phyloP scores from a whole-genome alignment of 768 basidiomycete genomes.

The Mycena leptocephala region DNA sequence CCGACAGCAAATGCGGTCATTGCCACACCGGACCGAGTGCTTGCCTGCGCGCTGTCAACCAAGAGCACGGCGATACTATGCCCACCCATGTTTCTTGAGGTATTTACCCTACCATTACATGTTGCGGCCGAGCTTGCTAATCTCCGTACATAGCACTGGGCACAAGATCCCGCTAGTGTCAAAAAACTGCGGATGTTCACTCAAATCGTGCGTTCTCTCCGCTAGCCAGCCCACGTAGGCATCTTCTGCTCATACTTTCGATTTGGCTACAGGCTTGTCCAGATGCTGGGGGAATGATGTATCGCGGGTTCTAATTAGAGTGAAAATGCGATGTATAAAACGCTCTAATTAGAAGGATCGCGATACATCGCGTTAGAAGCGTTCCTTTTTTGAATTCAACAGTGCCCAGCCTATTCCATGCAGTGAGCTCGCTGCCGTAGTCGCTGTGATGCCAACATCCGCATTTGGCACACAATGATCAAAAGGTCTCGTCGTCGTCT shows the following conservation, averaged over 20 bases:
- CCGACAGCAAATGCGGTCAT: conserved; percentile 16
- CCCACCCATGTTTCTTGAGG: conserved; percentile 22
- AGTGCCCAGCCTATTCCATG: too few species aligned
- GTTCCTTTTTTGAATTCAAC: too few species aligned
- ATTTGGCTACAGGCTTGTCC: conserved; percentile 31
- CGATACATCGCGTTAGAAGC: too few species aligned
- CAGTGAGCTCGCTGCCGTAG: too few species aligned
- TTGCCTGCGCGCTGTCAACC: not conserved
- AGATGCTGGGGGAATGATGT: too few species aligned
- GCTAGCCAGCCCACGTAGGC: not conserved
- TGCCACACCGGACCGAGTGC: conserved; percentile 9
- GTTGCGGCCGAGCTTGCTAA: not conserved
- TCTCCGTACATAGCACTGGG: conserved; percentile 1
- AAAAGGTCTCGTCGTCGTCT: too few species aligned
- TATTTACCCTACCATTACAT: not conserved
- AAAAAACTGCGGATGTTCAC: conserved; percentile 4
- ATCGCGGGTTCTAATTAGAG: too few species aligned
- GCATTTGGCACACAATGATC: too few species aligned
- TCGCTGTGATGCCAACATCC: too few species aligned
- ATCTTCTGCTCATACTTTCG: not conserved
- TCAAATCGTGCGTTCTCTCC: not conserved
- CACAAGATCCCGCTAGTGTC: not conserved
- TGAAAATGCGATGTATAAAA: too few species aligned
- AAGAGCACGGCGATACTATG: conserved; percentile 1
- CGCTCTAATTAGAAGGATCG: too few species aligned